Evolutionary conservation across 202 grass and related monocot genomes (phyloP).

Genomic region (Digitaria exilis): DNA sequence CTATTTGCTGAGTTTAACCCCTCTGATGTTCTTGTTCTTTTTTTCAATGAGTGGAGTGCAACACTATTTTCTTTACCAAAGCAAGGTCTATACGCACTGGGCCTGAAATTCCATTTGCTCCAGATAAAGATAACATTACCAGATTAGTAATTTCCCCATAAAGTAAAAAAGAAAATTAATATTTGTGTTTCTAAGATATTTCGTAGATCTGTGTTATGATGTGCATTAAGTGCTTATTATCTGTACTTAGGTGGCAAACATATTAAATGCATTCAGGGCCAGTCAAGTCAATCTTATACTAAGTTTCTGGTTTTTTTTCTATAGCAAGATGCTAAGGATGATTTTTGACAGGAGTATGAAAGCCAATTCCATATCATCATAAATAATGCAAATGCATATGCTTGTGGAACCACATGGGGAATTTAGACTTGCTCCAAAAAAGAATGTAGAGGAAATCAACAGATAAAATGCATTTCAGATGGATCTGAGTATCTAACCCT

Average conservation of each 20-base stretch:
- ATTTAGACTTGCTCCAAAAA: not conserved
- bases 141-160: not conserved
- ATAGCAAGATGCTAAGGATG: not conserved
- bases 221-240: not conserved
- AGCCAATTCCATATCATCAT: not conserved
- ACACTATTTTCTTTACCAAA: not conserved
- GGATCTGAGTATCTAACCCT: not conserved
- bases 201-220: not conserved
- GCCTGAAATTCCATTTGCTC: not conserved
- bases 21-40: too few relatives aligned
- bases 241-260: not conserved
- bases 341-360: not conserved
- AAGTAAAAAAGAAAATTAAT: not conserved
- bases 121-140: not conserved
- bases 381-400: not conserved
- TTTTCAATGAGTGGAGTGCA: not conserved
- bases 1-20: too few relatives aligned
- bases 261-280: not conserved
- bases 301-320: not conserved
- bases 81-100: not conserved
- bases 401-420: not conserved
- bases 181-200: not conserved
- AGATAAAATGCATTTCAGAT: not conserved
- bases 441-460: conserved; percentile 23
- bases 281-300: not conserved